Conservation (phyloP, 768 basidiomycete species). For the Hygrophoropsis aurantiaca region DNA sequence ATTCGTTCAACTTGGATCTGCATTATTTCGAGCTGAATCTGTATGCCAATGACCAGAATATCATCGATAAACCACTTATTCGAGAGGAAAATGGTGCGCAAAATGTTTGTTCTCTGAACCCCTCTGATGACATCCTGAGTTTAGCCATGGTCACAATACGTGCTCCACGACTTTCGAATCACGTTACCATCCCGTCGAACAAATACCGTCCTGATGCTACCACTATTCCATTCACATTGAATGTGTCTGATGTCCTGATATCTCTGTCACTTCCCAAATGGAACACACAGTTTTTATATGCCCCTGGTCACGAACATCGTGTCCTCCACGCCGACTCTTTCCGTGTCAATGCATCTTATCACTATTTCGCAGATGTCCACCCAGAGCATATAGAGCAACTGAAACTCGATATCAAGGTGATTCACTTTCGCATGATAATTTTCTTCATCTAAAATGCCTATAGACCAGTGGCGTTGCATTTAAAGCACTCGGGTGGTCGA, state of each 20-base stretch:
- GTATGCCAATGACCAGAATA: constrained; percentile 95
- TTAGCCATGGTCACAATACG: constrained; percentile 71
- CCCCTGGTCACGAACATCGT: constrained; percentile 55
- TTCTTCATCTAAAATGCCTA: too few species aligned
- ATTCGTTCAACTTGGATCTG: constrained; percentile 67
- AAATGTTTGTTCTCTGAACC: background rate
- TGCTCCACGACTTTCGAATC: constrained; percentile 54
- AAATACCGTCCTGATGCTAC: constrained; percentile 72
- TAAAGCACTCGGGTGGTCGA: constrained; percentile 82
- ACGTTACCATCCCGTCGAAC: constrained; percentile 63
- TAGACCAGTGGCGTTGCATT: constrained; percentile 58
- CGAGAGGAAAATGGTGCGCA: constrained; percentile 80
- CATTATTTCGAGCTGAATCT: constrained; percentile 76
- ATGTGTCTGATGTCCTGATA: constrained; percentile 56
- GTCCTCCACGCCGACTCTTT: constrained; percentile 61
- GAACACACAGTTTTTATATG: constrained; percentile 80
- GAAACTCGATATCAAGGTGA: constrained; percentile 61
- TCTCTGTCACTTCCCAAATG: constrained; percentile 78
- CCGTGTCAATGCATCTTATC: constrained; percentile 67
- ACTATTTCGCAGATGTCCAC: constrained; percentile 65
- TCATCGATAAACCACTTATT: constrained; percentile 84
- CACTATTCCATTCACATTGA: constrained; percentile 62
- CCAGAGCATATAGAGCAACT: constrained; percentile 79
- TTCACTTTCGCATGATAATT: background rate
- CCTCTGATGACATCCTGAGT: background rate